Evolutionary conservation across 2,329 filamentous ascomycete genomes (phyloP).

Genomic region (Myriosclerotinia curreyana): DNA sequence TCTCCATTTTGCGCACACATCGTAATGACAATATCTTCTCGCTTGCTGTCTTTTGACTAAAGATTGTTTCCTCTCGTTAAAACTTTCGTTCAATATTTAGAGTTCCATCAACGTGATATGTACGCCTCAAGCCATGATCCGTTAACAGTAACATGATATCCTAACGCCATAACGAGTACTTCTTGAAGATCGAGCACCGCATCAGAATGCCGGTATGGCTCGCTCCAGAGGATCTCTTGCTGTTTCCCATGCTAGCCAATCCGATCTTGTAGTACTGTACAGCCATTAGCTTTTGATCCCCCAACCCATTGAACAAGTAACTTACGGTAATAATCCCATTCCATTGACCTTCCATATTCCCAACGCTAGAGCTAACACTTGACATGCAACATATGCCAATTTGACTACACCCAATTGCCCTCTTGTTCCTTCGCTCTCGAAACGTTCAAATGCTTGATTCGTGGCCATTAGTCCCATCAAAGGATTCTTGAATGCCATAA

Average conservation of each 20-base stretch:
- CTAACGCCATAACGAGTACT: conserved; percentile 7
- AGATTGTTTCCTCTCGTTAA: background rate
- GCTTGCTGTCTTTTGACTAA: background rate
- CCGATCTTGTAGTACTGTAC: conserved; percentile 81
- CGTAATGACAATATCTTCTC: background rate
- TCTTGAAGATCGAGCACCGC: background rate
- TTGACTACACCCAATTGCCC: conserved; percentile 78
- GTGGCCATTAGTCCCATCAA: conserved; percentile 79
- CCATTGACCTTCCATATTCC: conserved; percentile 96
- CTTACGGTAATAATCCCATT: conserved; percentile 91
- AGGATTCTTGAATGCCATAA: conserved; percentile 97
- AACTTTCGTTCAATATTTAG: background rate
- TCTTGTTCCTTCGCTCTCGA: conserved; percentile 78
- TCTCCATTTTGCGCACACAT: background rate
- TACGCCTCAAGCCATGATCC: background rate
- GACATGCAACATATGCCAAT: conserved; percentile 81
- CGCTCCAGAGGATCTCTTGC: conserved; percentile 39
- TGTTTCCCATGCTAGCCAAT: conserved; percentile 93
- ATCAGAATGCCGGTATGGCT: conserved; percentile 40
- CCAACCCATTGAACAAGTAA: conserved; percentile 32
- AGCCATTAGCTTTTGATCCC: conserved; percentile 35
- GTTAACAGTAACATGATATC: background rate
- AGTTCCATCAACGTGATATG: background rate
- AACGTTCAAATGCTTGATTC: conserved; percentile 84
- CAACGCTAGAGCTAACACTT: conserved; percentile 76